Conservation (phyloP, 73 alveolate species). For the Paramecium pentaurelia region DNA sequence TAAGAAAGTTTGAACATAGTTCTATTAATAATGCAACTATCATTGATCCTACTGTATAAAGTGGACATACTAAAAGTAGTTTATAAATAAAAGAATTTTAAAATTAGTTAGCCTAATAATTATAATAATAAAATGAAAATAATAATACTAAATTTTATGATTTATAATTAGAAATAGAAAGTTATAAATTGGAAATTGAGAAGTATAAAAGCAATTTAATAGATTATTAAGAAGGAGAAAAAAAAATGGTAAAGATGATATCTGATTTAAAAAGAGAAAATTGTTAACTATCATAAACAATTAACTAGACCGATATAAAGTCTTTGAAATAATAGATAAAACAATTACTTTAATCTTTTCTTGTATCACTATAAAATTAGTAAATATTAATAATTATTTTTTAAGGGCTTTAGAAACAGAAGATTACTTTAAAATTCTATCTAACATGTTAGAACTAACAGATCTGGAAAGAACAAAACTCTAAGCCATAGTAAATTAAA, state of each 20-base stretch:
- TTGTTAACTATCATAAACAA: neutral
- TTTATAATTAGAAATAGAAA: neutral
- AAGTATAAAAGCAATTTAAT: neutral
- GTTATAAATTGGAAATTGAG: neutral
- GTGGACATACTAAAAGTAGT: conserved; percentile 16
- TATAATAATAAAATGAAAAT: neutral
- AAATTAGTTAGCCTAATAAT: neutral
- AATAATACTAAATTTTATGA: neutral
- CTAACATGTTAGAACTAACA: neutral
- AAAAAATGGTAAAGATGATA: neutral
- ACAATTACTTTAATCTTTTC: neutral
- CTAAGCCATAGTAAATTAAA: neutral
- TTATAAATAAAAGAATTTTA: neutral
- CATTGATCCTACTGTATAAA: neutral
- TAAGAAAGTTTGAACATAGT: neutral
- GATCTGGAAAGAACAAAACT: neutral
- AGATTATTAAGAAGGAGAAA: neutral
- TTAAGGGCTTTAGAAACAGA: neutral
- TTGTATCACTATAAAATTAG: neutral
- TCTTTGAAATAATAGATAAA: neutral
- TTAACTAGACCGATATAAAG: neutral
- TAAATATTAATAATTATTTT: neutral
- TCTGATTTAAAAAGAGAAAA: neutral
- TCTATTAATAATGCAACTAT: neutral
- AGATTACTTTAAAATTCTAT: neutral